These are phyloP conservation scores for Meripilus lineatus DNA, from an alignment of 1,284 basidiomycete species.

Conservation along the genomic window DNA sequence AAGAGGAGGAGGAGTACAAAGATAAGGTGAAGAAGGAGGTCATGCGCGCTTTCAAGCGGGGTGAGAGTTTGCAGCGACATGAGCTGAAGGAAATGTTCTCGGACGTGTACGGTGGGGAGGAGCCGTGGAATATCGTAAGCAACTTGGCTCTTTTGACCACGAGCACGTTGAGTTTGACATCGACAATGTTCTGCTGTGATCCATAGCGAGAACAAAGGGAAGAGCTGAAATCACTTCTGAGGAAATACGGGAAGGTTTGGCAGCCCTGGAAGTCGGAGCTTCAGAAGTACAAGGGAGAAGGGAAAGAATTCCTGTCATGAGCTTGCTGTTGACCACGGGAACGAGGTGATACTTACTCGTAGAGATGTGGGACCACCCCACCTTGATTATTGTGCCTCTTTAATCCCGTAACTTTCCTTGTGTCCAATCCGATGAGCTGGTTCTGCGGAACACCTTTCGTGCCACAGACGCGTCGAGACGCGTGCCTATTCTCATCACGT, in stretches of 20 bases:
- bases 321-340: too few relatives aligned
- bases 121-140: conserved; percentile 83
- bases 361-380: too few relatives aligned
- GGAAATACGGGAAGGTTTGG: conserved; percentile 81
- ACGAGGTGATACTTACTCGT: too few relatives aligned
- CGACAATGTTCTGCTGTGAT: conserved; percentile 6
- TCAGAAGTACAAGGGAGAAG: conserved; percentile 75
- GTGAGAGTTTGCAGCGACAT: conserved; percentile 68
- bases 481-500: too few relatives aligned
- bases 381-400: too few relatives aligned
- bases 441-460: too few relatives aligned
- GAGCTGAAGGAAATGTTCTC: conserved; percentile 80
- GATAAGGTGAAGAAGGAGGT: conserved; percentile 69
- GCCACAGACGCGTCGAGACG: too few relatives aligned
- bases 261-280: conserved; percentile 84
- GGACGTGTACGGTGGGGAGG: conserved; percentile 82
- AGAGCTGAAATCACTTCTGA: conserved; percentile 70
- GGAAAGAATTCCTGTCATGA: conserved; percentile 54
- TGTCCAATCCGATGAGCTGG: too few relatives aligned
- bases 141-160: conserved; percentile 32
- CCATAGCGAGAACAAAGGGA: conserved; percentile 78
- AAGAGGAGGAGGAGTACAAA: conserved; percentile 72
- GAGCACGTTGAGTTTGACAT: conserved; percentile 2
- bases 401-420: too few relatives aligned
- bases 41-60: conserved; percentile 72